These are phyloP conservation scores for Saccharum hybrid DNA, from an alignment of 202 grass and related monocot genomes.

Conservation along the genomic window DNA sequence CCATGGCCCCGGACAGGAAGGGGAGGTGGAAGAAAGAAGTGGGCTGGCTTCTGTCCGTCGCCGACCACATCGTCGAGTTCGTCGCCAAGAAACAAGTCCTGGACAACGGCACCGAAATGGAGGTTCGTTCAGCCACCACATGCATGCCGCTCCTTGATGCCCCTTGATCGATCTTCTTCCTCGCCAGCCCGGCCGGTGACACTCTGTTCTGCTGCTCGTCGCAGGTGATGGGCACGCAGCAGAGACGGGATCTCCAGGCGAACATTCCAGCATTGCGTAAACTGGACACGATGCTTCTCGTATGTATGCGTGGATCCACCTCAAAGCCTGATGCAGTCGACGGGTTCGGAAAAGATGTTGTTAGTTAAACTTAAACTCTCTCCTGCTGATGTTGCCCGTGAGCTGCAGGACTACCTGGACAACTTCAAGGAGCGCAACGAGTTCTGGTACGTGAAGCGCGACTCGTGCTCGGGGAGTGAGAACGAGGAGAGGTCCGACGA, in stretches of 20 bases:
- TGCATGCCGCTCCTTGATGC: background rate
- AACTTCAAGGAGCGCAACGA: constrained; percentile 80
- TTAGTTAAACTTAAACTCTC: no score
- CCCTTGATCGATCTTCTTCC: background rate
- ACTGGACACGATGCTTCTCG: constrained; percentile 77
- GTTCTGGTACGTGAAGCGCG: constrained; percentile 82
- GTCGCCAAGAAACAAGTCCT: constrained; percentile 75
- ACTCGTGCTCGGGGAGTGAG: constrained; percentile 58
- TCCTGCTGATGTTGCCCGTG: no score
- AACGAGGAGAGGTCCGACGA: constrained; percentile 66
- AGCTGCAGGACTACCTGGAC: constrained; percentile 71
- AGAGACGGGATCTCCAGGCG: constrained; percentile 76
- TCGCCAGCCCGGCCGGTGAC: no score
- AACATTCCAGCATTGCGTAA: constrained; percentile 80
- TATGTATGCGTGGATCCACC: background rate
- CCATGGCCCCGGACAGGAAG: constrained; percentile 79
- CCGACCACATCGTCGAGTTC: constrained; percentile 88
- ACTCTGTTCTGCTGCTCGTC: constrained; percentile 32
- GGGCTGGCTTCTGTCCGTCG: constrained; percentile 82
- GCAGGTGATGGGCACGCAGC: constrained; percentile 91
- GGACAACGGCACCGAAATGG: constrained; percentile 69
- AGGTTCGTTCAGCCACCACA: constrained; percentile 37
- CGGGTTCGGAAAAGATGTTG: no score
- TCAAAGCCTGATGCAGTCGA: no score
- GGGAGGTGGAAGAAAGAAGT: constrained; percentile 79